These are phyloP conservation scores for Mycosphaerella arachidis DNA, from an alignment of 2,329 filamentous ascomycete species.

Conservation along the genomic window DNA sequence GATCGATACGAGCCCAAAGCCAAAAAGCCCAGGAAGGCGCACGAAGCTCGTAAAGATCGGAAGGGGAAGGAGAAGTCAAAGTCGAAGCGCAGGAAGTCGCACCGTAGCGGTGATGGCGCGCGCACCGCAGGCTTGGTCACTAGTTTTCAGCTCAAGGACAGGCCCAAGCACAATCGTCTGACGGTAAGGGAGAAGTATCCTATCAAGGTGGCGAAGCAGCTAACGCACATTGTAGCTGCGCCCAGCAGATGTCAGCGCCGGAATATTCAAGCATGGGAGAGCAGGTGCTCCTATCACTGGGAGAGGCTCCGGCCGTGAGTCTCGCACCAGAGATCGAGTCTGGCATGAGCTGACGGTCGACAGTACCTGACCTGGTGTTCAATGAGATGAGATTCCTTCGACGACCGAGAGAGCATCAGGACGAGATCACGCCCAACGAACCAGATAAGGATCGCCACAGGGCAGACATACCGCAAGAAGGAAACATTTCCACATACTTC, in stretches of 20 bases:
- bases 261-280: slow-evolving; percentile 48
- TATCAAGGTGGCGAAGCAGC: background rate
- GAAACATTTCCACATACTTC: slow-evolving; percentile 46
- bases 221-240: slow-evolving; percentile 36
- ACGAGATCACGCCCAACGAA: slow-evolving; percentile 18
- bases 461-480: slow-evolving; percentile 32
- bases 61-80: slow-evolving; percentile 15
- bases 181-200: slow-evolving; percentile 36
- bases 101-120: slow-evolving; percentile 36
- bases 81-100: slow-evolving; percentile 32
- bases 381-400: slow-evolving; percentile 49
- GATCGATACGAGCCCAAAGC: slow-evolving; percentile 43
- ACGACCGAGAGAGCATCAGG: slow-evolving; percentile 30
- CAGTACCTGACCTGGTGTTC: slow-evolving; percentile 51
- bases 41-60: slow-evolving; percentile 13
- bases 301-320: slow-evolving; percentile 38
- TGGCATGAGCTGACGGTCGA: slow-evolving; percentile 23
- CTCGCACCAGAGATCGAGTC: background rate
- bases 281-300: slow-evolving; percentile 44
- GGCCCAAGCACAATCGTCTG: slow-evolving; percentile 40
- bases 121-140: slow-evolving; percentile 37
- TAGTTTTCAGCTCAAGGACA: slow-evolving; percentile 44
- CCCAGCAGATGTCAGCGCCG: slow-evolving; percentile 35
- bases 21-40: slow-evolving; percentile 32
- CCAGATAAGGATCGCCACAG: slow-evolving; percentile 32